A percentile compares a stretch with the other conserved stretches of the same genome.
phyloP scores from a whole-genome alignment of 352 stramenopile species.

The Plasmopara muralis region DNA sequence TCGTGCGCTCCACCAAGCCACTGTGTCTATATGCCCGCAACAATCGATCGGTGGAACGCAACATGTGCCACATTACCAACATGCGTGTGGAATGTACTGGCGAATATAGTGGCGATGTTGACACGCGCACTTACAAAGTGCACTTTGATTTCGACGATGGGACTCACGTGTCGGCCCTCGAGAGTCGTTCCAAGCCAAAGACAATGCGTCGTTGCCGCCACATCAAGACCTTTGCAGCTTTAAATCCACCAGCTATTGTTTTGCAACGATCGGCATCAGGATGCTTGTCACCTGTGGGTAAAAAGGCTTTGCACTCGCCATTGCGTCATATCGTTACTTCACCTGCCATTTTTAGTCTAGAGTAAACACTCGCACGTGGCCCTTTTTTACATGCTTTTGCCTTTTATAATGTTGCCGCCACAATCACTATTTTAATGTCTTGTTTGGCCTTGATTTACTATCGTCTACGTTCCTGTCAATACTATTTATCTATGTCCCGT shows the following conservation, averaged over 20 bases:
- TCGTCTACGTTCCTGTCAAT: constrained; percentile 26
- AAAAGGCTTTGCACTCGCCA: constrained; percentile 14
- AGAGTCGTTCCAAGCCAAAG: constrained; percentile 55
- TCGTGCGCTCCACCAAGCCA: constrained; percentile 46
- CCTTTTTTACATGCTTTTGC: neutral
- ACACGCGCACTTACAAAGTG: constrained; percentile 64
- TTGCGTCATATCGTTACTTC: constrained; percentile 19
- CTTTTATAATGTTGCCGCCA: too few species aligned
- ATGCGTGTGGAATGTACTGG: constrained; percentile 57
- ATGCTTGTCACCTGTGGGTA: constrained; percentile 5
- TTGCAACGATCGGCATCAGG: constrained; percentile 15
- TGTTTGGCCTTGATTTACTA: constrained; percentile 12
- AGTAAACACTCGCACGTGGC: constrained; percentile 6
- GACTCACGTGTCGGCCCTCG: constrained; percentile 40
- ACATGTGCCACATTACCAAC: constrained; percentile 49
- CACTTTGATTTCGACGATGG: constrained; percentile 71
- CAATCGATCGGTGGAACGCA: constrained; percentile 36
- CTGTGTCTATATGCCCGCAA: constrained; percentile 33
- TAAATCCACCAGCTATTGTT: constrained; percentile 9
- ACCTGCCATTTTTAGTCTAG: constrained; percentile 17
- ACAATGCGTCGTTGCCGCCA: constrained; percentile 40
- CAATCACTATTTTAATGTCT: neutral
- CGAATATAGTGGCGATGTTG: constrained; percentile 59
- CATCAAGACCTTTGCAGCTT: constrained; percentile 48
- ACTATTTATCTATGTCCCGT: constrained; percentile 36